Conservation (phyloP, 2,329 filamentous ascomycete genomes). For the Venturia carpophila region DNA sequence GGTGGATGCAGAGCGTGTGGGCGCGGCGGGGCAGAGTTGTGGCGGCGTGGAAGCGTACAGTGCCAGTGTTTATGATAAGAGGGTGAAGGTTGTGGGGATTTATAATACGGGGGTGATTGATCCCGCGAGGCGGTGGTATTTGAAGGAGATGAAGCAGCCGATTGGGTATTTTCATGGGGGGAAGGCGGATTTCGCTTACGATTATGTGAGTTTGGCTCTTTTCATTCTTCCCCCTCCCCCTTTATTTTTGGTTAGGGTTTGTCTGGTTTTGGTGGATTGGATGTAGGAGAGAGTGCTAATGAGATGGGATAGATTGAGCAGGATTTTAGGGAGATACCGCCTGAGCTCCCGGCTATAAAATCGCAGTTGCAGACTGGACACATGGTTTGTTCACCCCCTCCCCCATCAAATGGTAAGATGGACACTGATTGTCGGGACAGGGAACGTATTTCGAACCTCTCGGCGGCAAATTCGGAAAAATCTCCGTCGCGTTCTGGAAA, state of each 20-base stretch:
- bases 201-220: constrained; percentile 14
- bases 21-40: constrained; percentile 18
- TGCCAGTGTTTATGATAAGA: constrained; percentile 11
- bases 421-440: not conserved
- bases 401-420: not conserved
- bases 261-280: too few species aligned
- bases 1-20: constrained; percentile 14
- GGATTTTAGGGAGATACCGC: constrained; percentile 16
- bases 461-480: constrained; percentile 16
- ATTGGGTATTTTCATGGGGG: constrained; percentile 19
- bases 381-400: not conserved
- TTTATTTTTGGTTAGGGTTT: too few species aligned
- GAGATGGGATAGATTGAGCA: constrained; percentile 16
- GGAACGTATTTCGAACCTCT: constrained; percentile 17
- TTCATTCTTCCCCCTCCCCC: too few species aligned
- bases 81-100: constrained; percentile 18
- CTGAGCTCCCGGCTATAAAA: constrained; percentile 6
- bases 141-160: constrained; percentile 17
- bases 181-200: constrained; percentile 10
- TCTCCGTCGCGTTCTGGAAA: constrained; percentile 17
- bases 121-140: constrained; percentile 12
- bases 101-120: constrained; percentile 19
- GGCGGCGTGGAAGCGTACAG: constrained; percentile 18
- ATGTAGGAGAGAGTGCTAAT: not conserved
- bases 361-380: constrained; percentile 10